These are phyloP conservation scores for Kuraishia molischiana DNA, from an alignment of 805 yeast genomes.

Conservation along the genomic window DNA sequence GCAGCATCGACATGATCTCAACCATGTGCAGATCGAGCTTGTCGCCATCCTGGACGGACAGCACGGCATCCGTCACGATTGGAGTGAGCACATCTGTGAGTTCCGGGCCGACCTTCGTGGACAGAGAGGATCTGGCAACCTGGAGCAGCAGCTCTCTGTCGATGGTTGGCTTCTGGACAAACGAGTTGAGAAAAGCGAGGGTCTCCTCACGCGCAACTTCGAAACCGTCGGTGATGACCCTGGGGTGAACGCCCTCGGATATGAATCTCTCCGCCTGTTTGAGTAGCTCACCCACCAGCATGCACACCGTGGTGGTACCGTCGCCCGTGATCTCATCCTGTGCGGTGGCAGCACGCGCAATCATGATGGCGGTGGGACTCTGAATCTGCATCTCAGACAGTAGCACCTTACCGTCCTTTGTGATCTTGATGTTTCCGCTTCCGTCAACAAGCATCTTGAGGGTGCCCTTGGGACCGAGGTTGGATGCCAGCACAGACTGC, in stretches of 20 bases:
- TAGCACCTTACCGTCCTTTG: constrained; percentile 94
- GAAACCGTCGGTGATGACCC: constrained; percentile 91
- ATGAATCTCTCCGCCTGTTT: constrained; percentile 91
- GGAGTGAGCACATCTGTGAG: constrained; percentile 80
- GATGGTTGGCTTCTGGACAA: constrained; percentile 43
- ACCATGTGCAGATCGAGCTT: constrained; percentile 89
- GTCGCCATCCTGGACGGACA: constrained; percentile 51
- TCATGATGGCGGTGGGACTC: constrained; percentile 82
- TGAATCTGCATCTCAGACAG: constrained; percentile 95
- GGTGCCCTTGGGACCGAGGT: constrained; percentile 96
- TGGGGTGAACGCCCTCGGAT: constrained; percentile 92
- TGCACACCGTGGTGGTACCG: constrained; percentile 93
- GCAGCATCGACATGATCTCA: constrained; percentile 98
- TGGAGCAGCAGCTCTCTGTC: constrained; percentile 86
- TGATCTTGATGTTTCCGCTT: constrained; percentile 87
- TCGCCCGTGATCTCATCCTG: constrained; percentile 99
- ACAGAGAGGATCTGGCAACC: constrained; percentile 82
- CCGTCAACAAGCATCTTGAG: constrained; percentile 96
- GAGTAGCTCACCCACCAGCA: constrained; percentile 88
- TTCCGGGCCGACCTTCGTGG: constrained; percentile 77
- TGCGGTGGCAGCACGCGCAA: constrained; percentile 96
- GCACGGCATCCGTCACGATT: constrained; percentile 92
- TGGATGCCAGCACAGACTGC: constrained; percentile 84
- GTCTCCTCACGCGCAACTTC: constrained; percentile 78
- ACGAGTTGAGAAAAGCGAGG: constrained; percentile 57